Evolutionary conservation across 2,329 filamentous ascomycete species (phyloP), one percentile per base, ranked within the genome.

Genomic region (Talaromyces verruculosus): DNA sequence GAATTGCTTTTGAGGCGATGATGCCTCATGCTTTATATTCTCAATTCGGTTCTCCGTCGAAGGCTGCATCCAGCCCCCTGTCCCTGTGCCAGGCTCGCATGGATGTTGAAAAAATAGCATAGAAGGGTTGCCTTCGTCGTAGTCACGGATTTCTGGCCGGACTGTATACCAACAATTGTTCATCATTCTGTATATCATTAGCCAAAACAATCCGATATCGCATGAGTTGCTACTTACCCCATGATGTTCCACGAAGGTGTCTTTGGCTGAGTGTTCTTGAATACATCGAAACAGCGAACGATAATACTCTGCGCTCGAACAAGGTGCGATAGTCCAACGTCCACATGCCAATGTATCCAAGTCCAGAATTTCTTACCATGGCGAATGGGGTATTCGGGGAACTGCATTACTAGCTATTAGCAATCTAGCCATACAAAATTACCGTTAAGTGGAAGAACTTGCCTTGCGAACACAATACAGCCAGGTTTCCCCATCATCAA

Each of bases 281-380:
- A 81, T 0, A 81, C 81, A 64, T 84, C 81, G 71, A 81, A 83
- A 66, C 80, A 82, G 19, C 82, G 77, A 4, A 84, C 83, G 0
- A 71, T 75, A 59, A 85, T 81, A 59, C 75, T 78, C 39, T 77
- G 73, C 0, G 81, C 78, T 19, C 75, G 73, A 3, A 83, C 69
- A 3, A 85, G 71, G 66, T 83, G 77, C 0, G 76, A 72, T 1
- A 83, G 71, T 13, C 79, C 77, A 2, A 85, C 73, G 64, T 85
- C 84, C 1, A 85, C 74, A 65, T 84, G 75, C 84, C 84, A 85
- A 67, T 83, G 80, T 3, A 83, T 53, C 84, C 84, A 85, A 0
- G 83, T 81, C 84, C 83, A 85, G 69, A 83, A 85, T 68, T 83
- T 85, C 45, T 79, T 81, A 2, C 83, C 83, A 64, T 86, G 82